phyloP scores from a whole-genome alignment of 805 yeast species.

The Metschnikowia kunwiensis region DNA sequence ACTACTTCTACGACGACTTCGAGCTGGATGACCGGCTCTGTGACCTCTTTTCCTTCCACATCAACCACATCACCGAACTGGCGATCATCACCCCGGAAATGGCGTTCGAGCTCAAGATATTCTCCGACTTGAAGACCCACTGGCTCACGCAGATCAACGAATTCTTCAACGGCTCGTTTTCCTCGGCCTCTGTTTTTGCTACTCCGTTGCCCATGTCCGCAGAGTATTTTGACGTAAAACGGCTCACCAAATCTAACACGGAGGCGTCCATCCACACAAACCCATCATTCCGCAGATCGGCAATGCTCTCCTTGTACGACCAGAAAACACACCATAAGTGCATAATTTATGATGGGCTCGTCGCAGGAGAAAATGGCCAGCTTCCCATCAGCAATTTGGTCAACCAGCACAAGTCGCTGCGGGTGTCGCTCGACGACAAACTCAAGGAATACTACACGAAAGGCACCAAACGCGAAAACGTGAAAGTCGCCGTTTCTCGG shows the following conservation, averaged over 20 bases:
- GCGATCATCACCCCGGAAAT: conserved; percentile 25
- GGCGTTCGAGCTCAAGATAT: conserved; percentile 36
- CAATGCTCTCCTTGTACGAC: conserved; percentile 45
- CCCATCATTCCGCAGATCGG: conserved; percentile 43
- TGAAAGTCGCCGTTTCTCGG: conserved; percentile 1
- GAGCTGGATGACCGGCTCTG: conserved; percentile 31
- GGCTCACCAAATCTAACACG: conserved; percentile 31
- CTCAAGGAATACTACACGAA: conserved; percentile 20
- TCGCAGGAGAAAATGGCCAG: conserved; percentile 35
- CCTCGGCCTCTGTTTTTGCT: conserved; percentile 16
- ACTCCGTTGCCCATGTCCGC: conserved; percentile 25
- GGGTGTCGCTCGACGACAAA: conserved; percentile 30
- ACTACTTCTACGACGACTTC: conserved; percentile 83
- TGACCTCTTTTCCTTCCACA: conserved; percentile 46
- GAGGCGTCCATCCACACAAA: conserved; percentile 41
- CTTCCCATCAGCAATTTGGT: conserved; percentile 36
- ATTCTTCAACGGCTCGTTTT: conserved; percentile 28
- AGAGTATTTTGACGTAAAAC: conserved; percentile 23
- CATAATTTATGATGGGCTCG: conserved; percentile 27
- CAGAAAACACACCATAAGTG: conserved; percentile 35
- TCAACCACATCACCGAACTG: conserved; percentile 40
- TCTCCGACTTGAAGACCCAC: conserved; percentile 40
- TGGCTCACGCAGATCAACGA: conserved; percentile 35
- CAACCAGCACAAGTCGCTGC: conserved; percentile 38
- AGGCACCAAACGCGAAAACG: conserved; percentile 3